These are phyloP conservation scores for Zygosaccharomyces sapae DNA, from an alignment of 1,139 yeast genomes.

Conservation along the genomic window DNA sequence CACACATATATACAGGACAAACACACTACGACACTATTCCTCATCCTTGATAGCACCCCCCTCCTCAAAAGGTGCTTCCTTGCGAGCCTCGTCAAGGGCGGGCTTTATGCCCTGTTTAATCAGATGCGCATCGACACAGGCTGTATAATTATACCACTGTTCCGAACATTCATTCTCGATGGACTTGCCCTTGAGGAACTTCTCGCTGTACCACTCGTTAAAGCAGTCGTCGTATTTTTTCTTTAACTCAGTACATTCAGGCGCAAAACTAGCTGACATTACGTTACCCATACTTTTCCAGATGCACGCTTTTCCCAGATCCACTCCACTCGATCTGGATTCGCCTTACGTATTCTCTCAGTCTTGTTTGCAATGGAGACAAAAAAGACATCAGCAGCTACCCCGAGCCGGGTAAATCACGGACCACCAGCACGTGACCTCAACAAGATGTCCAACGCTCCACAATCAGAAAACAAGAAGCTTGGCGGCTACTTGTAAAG, in stretches of 20 bases:
- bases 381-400: no score
- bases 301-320: not conserved
- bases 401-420: no score
- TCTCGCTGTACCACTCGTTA: slow-evolving; percentile 91
- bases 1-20: not conserved
- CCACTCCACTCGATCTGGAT: no score
- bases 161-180: slow-evolving; percentile 84
- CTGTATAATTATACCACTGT: slow-evolving; percentile 80
- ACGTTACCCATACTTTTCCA: slow-evolving; percentile 56
- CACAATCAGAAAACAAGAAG: no score
- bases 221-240: slow-evolving; percentile 87
- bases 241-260: slow-evolving; percentile 88
- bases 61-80: slow-evolving; percentile 81
- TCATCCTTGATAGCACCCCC: slow-evolving; percentile 42
- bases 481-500: no score
- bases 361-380: no score
- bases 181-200: slow-evolving; percentile 44
- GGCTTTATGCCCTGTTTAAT: slow-evolving; percentile 43
- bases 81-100: slow-evolving; percentile 86
- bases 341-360: no score
- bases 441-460: no score
- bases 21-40: slow-evolving; percentile 3
- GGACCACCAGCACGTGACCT: no score
- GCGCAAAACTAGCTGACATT: slow-evolving; percentile 91
- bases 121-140: slow-evolving; percentile 64